A percentile compares a stretch with the other conserved stretches of the same genome.
These are phyloP conservation scores for Trichaptum fuscoviolaceum DNA, from an alignment of 768 basidiomycete genomes.

Conservation along the genomic window DNA sequence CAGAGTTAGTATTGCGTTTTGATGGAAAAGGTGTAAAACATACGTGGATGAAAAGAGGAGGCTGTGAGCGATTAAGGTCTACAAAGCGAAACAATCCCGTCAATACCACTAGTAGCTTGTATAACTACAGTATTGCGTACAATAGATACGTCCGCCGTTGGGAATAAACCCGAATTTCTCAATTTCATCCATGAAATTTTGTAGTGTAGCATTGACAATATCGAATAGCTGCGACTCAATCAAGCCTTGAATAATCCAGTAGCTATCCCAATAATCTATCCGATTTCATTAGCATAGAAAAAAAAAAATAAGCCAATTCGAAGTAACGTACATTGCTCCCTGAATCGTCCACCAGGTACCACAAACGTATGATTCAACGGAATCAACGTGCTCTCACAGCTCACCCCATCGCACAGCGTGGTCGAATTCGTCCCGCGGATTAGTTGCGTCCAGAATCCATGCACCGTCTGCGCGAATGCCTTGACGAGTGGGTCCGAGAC, in stretches of 20 bases:
- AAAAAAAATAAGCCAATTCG: background rate
- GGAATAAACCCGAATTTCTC: slow-evolving; percentile 85
- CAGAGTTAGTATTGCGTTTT: background rate
- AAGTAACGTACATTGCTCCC: slow-evolving; percentile 68
- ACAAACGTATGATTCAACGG: slow-evolving; percentile 91
- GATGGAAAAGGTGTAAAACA: slow-evolving; percentile 10
- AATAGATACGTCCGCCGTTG: slow-evolving; percentile 91
- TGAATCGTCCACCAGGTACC: slow-evolving; percentile 81
- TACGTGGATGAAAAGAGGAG: slow-evolving; percentile 82
- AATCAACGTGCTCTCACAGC: slow-evolving; percentile 81
- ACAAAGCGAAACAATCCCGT: slow-evolving; percentile 2
- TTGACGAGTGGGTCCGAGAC: slow-evolving; percentile 64
- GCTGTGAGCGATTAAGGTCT: slow-evolving; percentile 91
- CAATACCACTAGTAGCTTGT: background rate
- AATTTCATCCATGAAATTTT: slow-evolving; percentile 95
- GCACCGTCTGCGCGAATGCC: slow-evolving; percentile 74
- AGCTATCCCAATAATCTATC: slow-evolving; percentile 62
- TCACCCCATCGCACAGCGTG: slow-evolving; percentile 50
- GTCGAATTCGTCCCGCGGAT: slow-evolving; percentile 70
- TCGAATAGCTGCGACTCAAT: slow-evolving; percentile 70
- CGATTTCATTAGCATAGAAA: background rate
- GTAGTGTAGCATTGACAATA: slow-evolving; percentile 70
- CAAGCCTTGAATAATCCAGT: slow-evolving; percentile 87
- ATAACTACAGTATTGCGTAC: slow-evolving; percentile 29
- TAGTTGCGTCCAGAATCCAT: slow-evolving; percentile 80